Evolutionary conservation across 108 stramenopile genomes (phyloP), one percentile per base, ranked within the genome.

Genomic region (Cyclostephanos invisitatus): DNA sequence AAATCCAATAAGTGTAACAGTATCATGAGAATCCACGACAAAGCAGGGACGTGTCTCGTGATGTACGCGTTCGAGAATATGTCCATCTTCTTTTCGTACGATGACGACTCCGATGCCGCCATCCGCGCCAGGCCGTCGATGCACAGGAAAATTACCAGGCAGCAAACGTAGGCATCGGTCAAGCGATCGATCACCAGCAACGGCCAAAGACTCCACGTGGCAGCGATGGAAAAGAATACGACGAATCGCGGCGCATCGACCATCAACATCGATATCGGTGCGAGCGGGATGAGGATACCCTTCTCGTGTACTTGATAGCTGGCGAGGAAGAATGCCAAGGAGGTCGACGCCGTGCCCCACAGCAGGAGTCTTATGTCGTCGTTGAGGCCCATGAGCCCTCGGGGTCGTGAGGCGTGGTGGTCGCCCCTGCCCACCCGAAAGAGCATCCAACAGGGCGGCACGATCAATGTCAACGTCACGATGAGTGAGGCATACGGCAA

Each of bases 271-370:
- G 87, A 71, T n/a, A 88, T 66, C 0, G 96, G 96, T 24, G 91
- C 89, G 35, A 93, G 73, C 11, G 94, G 77, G 65, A 98, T 71
- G 35, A 98, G 83, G 42, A 96, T 89, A 11, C 91, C 89, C 77
- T 98, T 98, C 77, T 98, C 97, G 72, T 98, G 97, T 48, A 97
- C 97, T 80, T 97, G 97, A 81, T 92, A 96, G 25, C 91, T 93
- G 14, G 92, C 95, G 62, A 98, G 81, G 70, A 98, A 98, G 78
- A 98, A 97, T 48, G 94, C 84, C 42, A 98, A 83, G 10, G 91
- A 81, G 49, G 87, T 80, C 24, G 81, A 83, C 25, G 81, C 77
- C 14, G 68, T 71, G 32, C 90, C 89, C 76, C 84, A 80, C 7
- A 91, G 59, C 7, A 88, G 28, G 6, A 75, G 55, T 47, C 57